Base-by-base conservation (phyloP, 805 yeast genomes). In the Spathaspora girioi region DNA sequence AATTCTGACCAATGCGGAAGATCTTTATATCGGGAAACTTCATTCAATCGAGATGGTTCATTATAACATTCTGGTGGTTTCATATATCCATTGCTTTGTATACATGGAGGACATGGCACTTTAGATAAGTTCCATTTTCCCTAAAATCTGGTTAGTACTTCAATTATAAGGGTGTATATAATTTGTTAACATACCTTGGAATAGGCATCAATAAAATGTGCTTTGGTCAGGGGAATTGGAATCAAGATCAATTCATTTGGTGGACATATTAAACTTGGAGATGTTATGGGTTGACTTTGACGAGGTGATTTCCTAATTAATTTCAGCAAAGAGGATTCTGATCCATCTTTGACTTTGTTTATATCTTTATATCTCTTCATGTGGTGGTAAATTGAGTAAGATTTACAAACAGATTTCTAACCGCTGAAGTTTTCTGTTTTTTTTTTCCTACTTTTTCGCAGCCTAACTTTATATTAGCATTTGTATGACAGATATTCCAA, bases 1-100 rank as follows among this genome's bases (percentile, higher is more conserved):
- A 66, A 52, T 12, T 60, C 58, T 40, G 69, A 67, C 89, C 89
- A 84, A 50, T 81, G 82, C 1, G 71, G 72, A 27, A 68, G 59
- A 20, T 68, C 63, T 23, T 62, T 52, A 48, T 75, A 77, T 23
- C 61, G 50, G 18, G 71, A 74, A 1, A 82, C 84, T 0, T 72
- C 69, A 47, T 69, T 71, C 18, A 71, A 60, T 48, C 89, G 67
- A 11, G 64, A 54, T 1, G 65, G 56, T 57, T 86, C 91, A 45
- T 76, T 66, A 56, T 75, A 75, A 44, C 81, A 71, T 19, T 76
- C 81, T 0, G 93, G 93, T 0, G 92, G 83, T 27, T 75, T 71
- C 68, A 85, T 70, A 48, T 81, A 67, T 2, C 81, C 80, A 4
- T 66, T 62, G 19, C 54, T 54, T 18, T 69, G 61, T 51, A 82